A percentile compares a stretch with the other conserved stretches of the same genome.
Conservation (phyloP, 2,329 filamentous ascomycete genomes). For the Fusarium decemcellulare region DNA sequence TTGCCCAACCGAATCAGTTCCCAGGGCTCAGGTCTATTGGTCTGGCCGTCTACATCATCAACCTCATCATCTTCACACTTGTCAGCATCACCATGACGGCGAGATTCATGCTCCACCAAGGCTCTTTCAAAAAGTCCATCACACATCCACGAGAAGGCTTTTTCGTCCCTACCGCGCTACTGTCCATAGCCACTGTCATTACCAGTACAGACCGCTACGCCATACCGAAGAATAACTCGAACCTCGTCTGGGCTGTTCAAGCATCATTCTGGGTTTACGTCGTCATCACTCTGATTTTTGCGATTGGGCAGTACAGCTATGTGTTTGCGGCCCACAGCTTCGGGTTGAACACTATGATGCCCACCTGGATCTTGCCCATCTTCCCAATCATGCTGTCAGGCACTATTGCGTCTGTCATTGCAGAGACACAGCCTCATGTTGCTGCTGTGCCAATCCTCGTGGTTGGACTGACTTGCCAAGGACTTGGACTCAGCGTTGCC, state of each 20-base stretch:
- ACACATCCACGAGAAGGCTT: constrained; percentile 77
- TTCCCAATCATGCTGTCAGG: constrained; percentile 82
- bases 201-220: constrained; percentile 76
- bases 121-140: constrained; percentile 67
- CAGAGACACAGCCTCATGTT: constrained; percentile 69
- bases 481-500: constrained; percentile 76
- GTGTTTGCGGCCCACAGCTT: constrained; percentile 73
- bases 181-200: constrained; percentile 77
- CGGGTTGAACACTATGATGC: constrained; percentile 76
- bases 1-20: constrained; percentile 74
- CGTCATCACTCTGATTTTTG: constrained; percentile 68
- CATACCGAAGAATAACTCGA: constrained; percentile 66
- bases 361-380: constrained; percentile 81
- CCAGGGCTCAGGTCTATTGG: constrained; percentile 74
- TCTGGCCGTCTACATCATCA: constrained; percentile 75
- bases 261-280: constrained; percentile 80
- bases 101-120: constrained; percentile 73
- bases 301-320: constrained; percentile 76
- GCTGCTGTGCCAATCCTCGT: constrained; percentile 74
- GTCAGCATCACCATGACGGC: constrained; percentile 67
- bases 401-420: constrained; percentile 77
- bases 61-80: constrained; percentile 73
- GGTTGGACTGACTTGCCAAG: constrained; percentile 77
- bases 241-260: constrained; percentile 71
- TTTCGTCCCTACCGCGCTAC: constrained; percentile 80